Conservation (phyloP, 1,284 basidiomycete species). For the Thelephora terrestris region DNA sequence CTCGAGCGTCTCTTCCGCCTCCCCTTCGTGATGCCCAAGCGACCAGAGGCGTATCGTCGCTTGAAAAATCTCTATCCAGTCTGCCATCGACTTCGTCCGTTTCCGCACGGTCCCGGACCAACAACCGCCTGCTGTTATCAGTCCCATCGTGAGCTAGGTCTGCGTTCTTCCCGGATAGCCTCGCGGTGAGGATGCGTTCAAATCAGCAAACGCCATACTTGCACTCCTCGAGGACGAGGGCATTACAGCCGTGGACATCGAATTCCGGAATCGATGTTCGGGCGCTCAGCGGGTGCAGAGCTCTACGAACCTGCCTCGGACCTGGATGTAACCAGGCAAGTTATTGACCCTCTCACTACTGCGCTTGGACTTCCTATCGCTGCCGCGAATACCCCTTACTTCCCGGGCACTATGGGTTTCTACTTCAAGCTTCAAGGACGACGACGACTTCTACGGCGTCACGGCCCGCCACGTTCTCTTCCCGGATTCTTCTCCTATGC, state of each 20-base stretch:
- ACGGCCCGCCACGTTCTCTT: conserved; percentile 17
- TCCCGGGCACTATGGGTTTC: conserved; percentile 20
- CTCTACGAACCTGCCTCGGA: conserved; percentile 14
- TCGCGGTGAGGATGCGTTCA: too few relatives aligned
- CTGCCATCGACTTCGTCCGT: too few relatives aligned
- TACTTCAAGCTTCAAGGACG: conserved; percentile 19
- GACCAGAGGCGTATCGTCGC: too few relatives aligned
- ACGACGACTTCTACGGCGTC: conserved; percentile 11
- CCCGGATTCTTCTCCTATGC: too few relatives aligned
- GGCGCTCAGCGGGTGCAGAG: conserved; percentile 12
- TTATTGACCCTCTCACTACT: conserved; percentile 19
- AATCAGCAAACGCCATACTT: too few relatives aligned
- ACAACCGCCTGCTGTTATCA: too few relatives aligned
- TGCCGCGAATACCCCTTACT: conserved; percentile 12
- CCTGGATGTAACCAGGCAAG: conserved; percentile 13
- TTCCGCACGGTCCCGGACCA: too few relatives aligned
- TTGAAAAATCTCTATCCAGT: too few relatives aligned
- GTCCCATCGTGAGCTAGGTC: too few relatives aligned
- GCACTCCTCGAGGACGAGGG: background rate
- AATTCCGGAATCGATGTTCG: conserved; percentile 17
- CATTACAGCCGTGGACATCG: conserved; percentile 5
- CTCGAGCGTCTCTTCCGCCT: too few relatives aligned
- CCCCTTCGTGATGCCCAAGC: too few relatives aligned
- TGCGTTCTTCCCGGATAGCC: too few relatives aligned
- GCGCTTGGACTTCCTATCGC: conserved; percentile 16